A percentile compares a stretch with the other conserved stretches of the same genome.
Conservation (phyloP, 495 filamentous ascomycete species). For the Daldinia caldariorum region DNA sequence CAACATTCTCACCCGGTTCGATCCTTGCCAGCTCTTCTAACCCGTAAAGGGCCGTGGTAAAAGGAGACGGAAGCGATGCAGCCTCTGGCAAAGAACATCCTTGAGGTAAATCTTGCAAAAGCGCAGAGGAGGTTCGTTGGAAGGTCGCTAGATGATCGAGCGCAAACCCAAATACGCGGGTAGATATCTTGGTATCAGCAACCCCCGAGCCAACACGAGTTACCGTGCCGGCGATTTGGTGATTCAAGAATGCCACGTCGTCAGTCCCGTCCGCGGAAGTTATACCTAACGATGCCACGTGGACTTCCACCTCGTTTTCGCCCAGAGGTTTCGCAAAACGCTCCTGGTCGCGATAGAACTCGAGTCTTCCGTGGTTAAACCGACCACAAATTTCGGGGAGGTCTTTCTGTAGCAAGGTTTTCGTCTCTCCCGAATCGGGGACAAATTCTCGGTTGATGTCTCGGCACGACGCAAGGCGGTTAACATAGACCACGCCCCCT, state of each 20-base stretch:
- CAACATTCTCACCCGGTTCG: background rate
- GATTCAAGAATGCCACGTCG: background rate
- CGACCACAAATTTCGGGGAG: background rate
- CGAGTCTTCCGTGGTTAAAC: background rate
- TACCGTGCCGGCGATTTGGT: background rate
- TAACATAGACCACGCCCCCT: background rate
- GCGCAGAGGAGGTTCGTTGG: background rate
- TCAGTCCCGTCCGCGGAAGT: background rate
- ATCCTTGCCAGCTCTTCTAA: background rate
- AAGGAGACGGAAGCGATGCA: background rate
- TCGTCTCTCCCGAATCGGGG: constrained; percentile 2
- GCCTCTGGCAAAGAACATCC: background rate
- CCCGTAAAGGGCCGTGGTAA: background rate
- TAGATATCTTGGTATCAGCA: background rate
- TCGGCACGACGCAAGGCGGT: background rate
- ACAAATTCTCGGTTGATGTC: constrained; percentile 1
- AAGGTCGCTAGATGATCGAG: background rate
- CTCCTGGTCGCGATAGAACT: background rate
- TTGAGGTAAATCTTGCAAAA: background rate
- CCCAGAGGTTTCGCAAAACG: background rate
- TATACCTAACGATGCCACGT: background rate
- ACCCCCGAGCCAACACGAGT: background rate
- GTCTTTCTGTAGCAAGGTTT: background rate
- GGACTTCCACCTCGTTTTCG: background rate
- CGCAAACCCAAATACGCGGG: background rate